These are phyloP conservation scores for Suillus brevipes DNA, from an alignment of 768 basidiomycete genomes.

Conservation along the genomic window DNA sequence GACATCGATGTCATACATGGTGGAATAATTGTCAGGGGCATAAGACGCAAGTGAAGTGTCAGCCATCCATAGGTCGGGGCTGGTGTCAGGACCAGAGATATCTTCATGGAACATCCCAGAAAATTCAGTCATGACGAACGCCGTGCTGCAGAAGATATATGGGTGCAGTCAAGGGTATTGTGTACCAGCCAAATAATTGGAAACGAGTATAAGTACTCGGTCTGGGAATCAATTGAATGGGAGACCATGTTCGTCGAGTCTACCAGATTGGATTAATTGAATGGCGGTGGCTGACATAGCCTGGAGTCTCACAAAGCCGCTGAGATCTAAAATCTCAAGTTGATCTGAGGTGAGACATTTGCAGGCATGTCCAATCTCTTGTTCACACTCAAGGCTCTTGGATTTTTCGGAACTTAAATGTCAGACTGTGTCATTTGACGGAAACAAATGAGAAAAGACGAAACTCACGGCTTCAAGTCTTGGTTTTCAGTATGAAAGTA, in stretches of 20 bases:
- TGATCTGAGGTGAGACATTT: neutral
- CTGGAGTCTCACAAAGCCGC: neutral
- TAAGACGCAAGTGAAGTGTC: neutral
- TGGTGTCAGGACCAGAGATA: neutral
- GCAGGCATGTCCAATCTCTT: neutral
- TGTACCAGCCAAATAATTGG: neutral
- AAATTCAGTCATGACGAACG: neutral
- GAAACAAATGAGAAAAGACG: neutral
- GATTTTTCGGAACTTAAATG: neutral
- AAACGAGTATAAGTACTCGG: constrained; percentile 1
- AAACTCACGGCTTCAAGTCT: neutral
- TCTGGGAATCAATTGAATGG: constrained; percentile 1
- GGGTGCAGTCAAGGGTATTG: neutral
- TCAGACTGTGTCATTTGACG: neutral
- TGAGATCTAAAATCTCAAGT: constrained; percentile 3
- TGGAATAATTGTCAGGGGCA: constrained; percentile 1
- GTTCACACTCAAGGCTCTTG: neutral
- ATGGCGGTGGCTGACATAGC: constrained; percentile 1
- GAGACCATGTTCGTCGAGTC: neutral
- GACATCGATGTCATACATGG: neutral
- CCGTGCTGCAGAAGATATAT: neutral
- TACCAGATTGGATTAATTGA: constrained; percentile 1
- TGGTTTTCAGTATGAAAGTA: too few relatives aligned
- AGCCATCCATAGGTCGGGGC: constrained; percentile 2
- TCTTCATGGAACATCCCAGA: neutral